phyloP scores from a whole-genome alignment of 148 eudicot species.

The Gaultheria prostrata region DNA sequence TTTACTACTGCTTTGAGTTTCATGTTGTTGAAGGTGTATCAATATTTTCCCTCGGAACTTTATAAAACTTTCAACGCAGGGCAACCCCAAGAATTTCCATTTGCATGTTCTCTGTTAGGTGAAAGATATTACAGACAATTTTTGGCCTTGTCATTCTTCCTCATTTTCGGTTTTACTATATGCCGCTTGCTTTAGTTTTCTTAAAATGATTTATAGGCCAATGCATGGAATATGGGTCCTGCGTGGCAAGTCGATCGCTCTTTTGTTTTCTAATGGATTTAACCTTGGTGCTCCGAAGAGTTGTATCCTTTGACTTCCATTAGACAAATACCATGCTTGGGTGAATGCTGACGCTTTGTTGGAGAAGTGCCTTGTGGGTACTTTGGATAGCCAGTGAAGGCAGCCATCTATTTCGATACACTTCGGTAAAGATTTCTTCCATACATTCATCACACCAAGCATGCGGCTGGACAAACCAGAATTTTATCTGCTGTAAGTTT shows the following conservation, averaged over 20 bases:
- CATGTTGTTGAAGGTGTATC: neutral
- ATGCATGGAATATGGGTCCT: neutral
- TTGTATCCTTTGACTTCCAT: constrained; percentile 34
- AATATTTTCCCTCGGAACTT: neutral
- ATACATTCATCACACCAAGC: constrained; percentile 9
- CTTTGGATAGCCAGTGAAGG: constrained; percentile 48
- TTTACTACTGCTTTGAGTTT: neutral
- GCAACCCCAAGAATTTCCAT: neutral
- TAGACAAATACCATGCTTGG: constrained; percentile 97
- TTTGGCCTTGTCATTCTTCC: neutral
- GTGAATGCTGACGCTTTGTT: constrained; percentile 85
- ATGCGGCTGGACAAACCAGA: neutral
- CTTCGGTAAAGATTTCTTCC: constrained; percentile 18
- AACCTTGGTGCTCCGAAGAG: neutral
- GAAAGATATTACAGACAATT: neutral
- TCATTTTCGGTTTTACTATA: neutral
- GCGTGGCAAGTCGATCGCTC: neutral
- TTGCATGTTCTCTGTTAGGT: neutral
- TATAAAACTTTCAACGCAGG: neutral
- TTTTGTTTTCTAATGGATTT: neutral
- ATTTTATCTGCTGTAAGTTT: neutral
- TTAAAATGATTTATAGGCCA: neutral
- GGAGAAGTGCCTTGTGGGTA: constrained; percentile 92
- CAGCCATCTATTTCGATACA: neutral
- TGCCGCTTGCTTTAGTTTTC: neutral